These are phyloP conservation scores for Chenopodium berlandieri DNA, from an alignment of 148 eudicot species.

Conservation along the genomic window DNA sequence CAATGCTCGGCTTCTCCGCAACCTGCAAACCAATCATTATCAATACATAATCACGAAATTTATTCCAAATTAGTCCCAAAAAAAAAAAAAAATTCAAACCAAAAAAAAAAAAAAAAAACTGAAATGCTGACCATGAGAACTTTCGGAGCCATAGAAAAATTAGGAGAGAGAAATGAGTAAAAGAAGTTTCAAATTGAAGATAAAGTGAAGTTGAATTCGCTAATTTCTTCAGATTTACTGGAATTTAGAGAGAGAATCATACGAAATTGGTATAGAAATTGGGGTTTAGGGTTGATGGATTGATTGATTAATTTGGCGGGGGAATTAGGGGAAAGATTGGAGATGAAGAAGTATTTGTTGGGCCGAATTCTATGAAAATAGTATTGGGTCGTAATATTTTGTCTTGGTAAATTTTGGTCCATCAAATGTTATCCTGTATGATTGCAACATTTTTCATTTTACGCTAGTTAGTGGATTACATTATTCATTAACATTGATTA, in stretches of 20 bases:
- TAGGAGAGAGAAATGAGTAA: neutral
- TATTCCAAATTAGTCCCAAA: neutral
- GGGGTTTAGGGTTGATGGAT: neutral
- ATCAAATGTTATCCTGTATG: too few species aligned
- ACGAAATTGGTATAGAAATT: too few species aligned
- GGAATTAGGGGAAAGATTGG: neutral
- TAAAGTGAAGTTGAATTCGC: neutral
- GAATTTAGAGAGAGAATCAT: neutral
- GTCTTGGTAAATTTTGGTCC: too few species aligned
- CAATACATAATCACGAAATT: neutral
- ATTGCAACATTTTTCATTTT: too few species aligned
- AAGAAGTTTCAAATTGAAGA: neutral
- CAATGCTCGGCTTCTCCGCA: constrained; percentile 95
- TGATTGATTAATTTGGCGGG: constrained; percentile 14
- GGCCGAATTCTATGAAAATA: neutral
- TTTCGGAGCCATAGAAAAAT: constrained; percentile 55
- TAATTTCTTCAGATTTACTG: neutral
- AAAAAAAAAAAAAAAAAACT: neutral
- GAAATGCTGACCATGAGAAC: constrained; percentile 61
- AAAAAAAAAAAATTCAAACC: too few species aligned
- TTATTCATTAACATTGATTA: too few species aligned
- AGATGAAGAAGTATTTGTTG: neutral
- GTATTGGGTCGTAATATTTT: too few species aligned
- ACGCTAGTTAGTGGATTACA: too few species aligned
- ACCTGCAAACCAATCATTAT: constrained; percentile 44